Base-by-base conservation (phyloP, 73 alveolate genomes). In the Paramecium sonneborni region DNA sequence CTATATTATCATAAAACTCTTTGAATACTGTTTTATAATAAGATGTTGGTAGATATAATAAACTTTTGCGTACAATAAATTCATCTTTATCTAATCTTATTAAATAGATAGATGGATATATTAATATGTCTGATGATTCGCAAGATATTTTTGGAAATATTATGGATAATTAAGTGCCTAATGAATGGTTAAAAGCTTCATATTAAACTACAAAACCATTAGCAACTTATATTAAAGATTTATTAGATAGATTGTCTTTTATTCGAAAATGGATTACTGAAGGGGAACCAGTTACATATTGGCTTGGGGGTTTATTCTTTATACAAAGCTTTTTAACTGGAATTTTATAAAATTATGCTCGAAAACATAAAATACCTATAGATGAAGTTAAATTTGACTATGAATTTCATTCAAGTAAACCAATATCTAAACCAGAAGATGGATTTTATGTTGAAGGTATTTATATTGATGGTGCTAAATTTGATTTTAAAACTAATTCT, bases 291-390 rank as follows among this genome's bases (percentile, higher is more conserved):
- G 94, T 94, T 67, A 88, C 94, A 85, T 99, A 96, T 93, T 98
- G 99, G 99, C 94, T 99, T 52, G 95, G 98, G n/a, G 99, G 99
- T 93, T 98, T 99, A 95, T 97, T 95, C 84, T 96, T 96, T 93
- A 93, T 97, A 69, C 76, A 96, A 92, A 92, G 95, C 35, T 95
- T 95, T 86, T 93, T 96, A 46, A 88, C 96, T 15, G 98, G 97
- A 74, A 95, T 95, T 24, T 79, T 88, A 32, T 92, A 95, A 87
- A 96, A 96, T 55, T 96, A 93, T 18, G 98, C 95, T 57, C 96
- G 99, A 94, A 98, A 98, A 95, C 99, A 98, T 94, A 96, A 94
- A 44, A 97, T 97, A 90, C 98, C 99, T 85, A 97, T 98, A 79
- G 99, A 98, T 95, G 96, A 97, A 91, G 96, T 98, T 41, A 95